Base-by-base conservation (phyloP, 2,329 filamentous ascomycete species). In the Tympanopsis confertula region DNA sequence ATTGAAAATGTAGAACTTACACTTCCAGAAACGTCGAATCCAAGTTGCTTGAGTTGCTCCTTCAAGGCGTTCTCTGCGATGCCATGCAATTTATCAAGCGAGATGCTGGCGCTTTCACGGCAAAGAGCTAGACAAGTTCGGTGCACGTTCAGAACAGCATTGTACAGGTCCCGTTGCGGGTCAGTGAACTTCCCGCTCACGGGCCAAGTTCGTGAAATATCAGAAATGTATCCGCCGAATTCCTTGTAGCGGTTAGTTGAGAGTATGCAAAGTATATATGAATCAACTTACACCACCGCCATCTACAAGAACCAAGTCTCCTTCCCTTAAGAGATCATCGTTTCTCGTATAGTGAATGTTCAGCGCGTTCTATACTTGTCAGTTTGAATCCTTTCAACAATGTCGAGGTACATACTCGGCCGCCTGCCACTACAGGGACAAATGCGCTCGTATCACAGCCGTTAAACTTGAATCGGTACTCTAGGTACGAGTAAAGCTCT, bases 331-430 rank as follows among this genome's bases (percentile, higher is more conserved):
- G 12, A 69, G 48, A 49, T 74, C 74, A 47, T 85, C 73, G 47
- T 85, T 85, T 45, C 75, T 68, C 1, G 82, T 78, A 49, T 85
- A 85, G 52, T 86, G 81, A 38, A 86, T 84, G 39, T 71, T 76
- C 38, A 82, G 62, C 2, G 77, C 78, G 52, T 85, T 82, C 61
- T 69, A 15, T 12, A 17, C 15, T 10, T 33, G 7, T 17, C 15
- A 33, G 10, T 15, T 15, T 10, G 10, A 17, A 10, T 10, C n/a
- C n/a, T n/a, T n/a, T n/a, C n/a, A n/a, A n/a, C n/a, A n/a, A n/a
- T 17, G 30, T 10, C 24, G 24, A n/a, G 24, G n/a, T 28, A 33
- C 30, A 12, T 18, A 33, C 30, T 12, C 10, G 61, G 7, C 80
- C 81, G 20, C 79, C 80, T 5, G 78, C 81, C 36, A 85, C 68